Percentiles rank a stretch among this genome's conserved stretches.
These are phyloP conservation scores for Capsicum rhomboideum DNA, from an alignment of 257 asterid genomes.

Conservation along the genomic window DNA sequence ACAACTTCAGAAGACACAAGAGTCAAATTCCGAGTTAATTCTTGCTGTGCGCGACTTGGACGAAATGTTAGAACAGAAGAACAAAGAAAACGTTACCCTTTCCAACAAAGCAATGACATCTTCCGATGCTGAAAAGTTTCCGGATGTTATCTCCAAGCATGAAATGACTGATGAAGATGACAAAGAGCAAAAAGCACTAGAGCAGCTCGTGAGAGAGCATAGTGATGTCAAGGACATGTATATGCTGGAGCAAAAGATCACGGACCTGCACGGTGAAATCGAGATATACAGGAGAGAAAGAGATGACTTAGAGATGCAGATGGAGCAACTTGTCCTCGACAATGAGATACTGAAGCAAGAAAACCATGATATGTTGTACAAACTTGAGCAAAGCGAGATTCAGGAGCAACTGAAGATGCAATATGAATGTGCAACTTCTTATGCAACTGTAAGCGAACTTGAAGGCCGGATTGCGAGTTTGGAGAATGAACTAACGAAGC, in stretches of 20 bases:
- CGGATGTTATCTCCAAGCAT: slow-evolving; percentile 6
- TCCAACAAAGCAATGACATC: slow-evolving; percentile 10
- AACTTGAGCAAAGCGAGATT: slow-evolving; percentile 73
- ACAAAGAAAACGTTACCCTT: slow-evolving; percentile 27
- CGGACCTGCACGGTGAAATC: slow-evolving; percentile 55
- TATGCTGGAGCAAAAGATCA: slow-evolving; percentile 65
- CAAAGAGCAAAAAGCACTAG: slow-evolving; percentile 73
- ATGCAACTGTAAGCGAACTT: slow-evolving; percentile 12
- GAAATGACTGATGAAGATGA: slow-evolving; percentile 37
- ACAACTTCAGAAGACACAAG: slow-evolving; percentile 85
- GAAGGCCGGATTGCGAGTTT: neutral
- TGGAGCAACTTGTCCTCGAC: slow-evolving; percentile 96
- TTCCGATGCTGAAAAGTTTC: slow-evolving; percentile 10
- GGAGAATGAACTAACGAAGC: slow-evolving; percentile 39
- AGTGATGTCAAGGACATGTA: slow-evolving; percentile 49
- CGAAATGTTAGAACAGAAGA: slow-evolving; percentile 74
- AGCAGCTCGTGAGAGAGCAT: slow-evolving; percentile 71
- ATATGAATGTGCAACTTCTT: slow-evolving; percentile 66
- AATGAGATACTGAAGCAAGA: slow-evolving; percentile 94
- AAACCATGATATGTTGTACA: slow-evolving; percentile 68
- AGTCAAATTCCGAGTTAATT: slow-evolving; percentile 78
- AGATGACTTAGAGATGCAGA: slow-evolving; percentile 83
- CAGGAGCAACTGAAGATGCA: slow-evolving; percentile 90
- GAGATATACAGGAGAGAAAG: slow-evolving; percentile 68
- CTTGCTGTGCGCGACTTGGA: slow-evolving; percentile 91